Evolutionary conservation across 2,329 filamentous ascomycete genomes (phyloP).

Genomic region (Aspergillus tamarii): DNA sequence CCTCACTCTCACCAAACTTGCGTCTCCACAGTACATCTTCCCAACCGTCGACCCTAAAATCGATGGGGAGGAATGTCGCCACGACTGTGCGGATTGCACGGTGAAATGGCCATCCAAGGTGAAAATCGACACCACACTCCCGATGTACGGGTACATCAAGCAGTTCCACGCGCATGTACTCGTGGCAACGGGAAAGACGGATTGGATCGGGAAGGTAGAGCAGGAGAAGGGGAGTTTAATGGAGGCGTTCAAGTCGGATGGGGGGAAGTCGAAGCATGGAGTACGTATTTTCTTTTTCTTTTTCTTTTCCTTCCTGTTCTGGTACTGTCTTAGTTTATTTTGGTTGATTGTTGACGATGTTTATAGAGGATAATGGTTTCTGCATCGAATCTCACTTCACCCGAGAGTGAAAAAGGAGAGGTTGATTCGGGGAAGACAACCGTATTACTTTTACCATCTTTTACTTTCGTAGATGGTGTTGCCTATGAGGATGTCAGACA

Average conservation of each 20-base stretch:
- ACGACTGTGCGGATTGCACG: slow-evolving; percentile 43
- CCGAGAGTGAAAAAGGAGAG: slow-evolving; percentile 12
- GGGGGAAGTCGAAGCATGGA: slow-evolving; percentile 66
- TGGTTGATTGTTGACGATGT: neutral
- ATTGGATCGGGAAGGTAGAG: slow-evolving; percentile 41
- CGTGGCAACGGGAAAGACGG: slow-evolving; percentile 41
- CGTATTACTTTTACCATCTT: slow-evolving; percentile 79
- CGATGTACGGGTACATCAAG: slow-evolving; percentile 41
- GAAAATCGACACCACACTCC: slow-evolving; percentile 32
- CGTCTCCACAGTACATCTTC: slow-evolving; percentile 35
- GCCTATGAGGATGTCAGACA: slow-evolving; percentile 65
- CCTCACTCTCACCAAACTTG: slow-evolving; percentile 29
- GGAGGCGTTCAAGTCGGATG: slow-evolving; percentile 48
- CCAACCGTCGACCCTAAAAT: slow-evolving; percentile 36
- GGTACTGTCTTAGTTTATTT: neutral
- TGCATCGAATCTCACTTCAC: slow-evolving; percentile 36
- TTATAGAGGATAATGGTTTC: slow-evolving; percentile 36
- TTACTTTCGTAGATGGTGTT: slow-evolving; percentile 77
- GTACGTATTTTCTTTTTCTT: slow-evolving; percentile 47
- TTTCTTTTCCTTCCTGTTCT: neutral
- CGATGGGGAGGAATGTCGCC: slow-evolving; percentile 40
- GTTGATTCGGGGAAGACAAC: slow-evolving; percentile 57
- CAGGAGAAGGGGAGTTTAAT: slow-evolving; percentile 55
- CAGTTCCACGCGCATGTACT: slow-evolving; percentile 39
- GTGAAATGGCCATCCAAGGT: slow-evolving; percentile 38